phyloP scores from a whole-genome alignment of 1,284 basidiomycete species.

The Cryptococcus sp. region DNA sequence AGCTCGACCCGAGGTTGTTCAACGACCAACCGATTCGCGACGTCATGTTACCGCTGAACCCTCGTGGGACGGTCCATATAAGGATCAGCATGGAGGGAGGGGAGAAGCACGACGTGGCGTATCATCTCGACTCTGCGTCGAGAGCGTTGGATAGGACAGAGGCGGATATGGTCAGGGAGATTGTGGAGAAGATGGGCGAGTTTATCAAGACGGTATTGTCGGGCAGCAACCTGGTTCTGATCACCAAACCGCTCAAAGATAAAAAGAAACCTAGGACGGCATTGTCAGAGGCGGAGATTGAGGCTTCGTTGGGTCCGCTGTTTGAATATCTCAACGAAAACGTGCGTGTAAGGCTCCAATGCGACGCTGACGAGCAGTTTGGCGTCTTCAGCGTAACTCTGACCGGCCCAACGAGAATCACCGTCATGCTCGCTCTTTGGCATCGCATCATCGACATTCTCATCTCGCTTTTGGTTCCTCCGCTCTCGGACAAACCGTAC shows the following conservation, averaged over 20 bases:
- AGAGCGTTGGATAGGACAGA: conserved; percentile 32
- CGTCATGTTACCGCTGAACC: conserved; percentile 36
- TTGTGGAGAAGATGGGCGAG: conserved; percentile 41
- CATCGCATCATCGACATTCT: conserved; percentile 37
- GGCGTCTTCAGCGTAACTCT: conserved; percentile 40
- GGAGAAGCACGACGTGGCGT: conserved; percentile 39
- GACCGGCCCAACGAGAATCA: conserved; percentile 19
- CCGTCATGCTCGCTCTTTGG: conserved; percentile 37
- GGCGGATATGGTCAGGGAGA: conserved; percentile 38
- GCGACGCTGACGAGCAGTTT: conserved; percentile 26
- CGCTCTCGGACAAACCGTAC: conserved; percentile 36
- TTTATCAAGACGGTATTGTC: conserved; percentile 30
- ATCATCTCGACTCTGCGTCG: conserved; percentile 32
- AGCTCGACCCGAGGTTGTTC: conserved; percentile 37
- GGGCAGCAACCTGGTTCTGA: conserved; percentile 12
- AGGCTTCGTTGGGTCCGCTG: conserved; percentile 32
- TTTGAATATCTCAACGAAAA: conserved; percentile 44
- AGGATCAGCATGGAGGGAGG: conserved; percentile 41
- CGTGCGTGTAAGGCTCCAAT: conserved; percentile 22
- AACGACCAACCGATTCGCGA: conserved; percentile 27
- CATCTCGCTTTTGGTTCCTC: conserved; percentile 42
- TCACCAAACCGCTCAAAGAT: conserved; percentile 34
- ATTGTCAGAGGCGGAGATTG: conserved; percentile 35
- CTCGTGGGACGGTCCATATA: conserved; percentile 36
- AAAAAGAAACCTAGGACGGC: conserved; percentile 32